Evolutionary conservation across 257 asterid genomes (phyloP).

Genomic region (Nemophila menziesii): DNA sequence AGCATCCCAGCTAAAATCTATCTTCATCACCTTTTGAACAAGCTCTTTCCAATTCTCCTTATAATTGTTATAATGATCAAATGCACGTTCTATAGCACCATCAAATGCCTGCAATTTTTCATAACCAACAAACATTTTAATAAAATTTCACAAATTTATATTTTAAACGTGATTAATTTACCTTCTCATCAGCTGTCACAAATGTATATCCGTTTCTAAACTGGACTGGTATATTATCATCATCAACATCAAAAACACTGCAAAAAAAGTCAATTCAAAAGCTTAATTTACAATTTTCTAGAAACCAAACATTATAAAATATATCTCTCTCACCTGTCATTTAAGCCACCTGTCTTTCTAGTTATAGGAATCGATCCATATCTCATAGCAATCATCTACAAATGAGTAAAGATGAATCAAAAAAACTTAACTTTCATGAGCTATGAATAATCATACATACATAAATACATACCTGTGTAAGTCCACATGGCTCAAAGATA

Average conservation of each 20-base stretch:
- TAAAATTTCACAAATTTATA: neutral
- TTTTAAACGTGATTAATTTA: slow-evolving; percentile 10
- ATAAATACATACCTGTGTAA: slow-evolving; percentile 61
- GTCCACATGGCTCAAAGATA: slow-evolving; percentile 97
- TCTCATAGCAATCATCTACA: slow-evolving; percentile 97
- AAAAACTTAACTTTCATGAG: slow-evolving; percentile 4
- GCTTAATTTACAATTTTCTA: slow-evolving; percentile 9
- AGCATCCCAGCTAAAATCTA: slow-evolving; percentile 89
- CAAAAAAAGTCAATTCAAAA: slow-evolving; percentile 14
- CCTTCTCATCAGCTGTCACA: slow-evolving; percentile 70
- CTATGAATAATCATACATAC: neutral
- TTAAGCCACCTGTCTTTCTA: slow-evolving; percentile 90
- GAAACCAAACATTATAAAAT: slow-evolving; percentile 3
- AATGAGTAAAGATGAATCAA: neutral
- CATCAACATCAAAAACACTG: slow-evolving; percentile 91
- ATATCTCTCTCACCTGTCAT: slow-evolving; percentile 57
- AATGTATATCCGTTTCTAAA: slow-evolving; percentile 88
- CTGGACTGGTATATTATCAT: slow-evolving; percentile 56
- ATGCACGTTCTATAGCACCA: slow-evolving; percentile 64
- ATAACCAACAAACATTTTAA: neutral
- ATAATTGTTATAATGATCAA: slow-evolving; percentile 41
- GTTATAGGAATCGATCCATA: slow-evolving; percentile 86
- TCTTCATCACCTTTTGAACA: slow-evolving; percentile 67
- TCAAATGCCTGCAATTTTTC: slow-evolving; percentile 42
- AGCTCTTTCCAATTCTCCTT: slow-evolving; percentile 56